Conservation (phyloP, 2,329 filamentous ascomycete species). For the Beauveria caledonica region DNA sequence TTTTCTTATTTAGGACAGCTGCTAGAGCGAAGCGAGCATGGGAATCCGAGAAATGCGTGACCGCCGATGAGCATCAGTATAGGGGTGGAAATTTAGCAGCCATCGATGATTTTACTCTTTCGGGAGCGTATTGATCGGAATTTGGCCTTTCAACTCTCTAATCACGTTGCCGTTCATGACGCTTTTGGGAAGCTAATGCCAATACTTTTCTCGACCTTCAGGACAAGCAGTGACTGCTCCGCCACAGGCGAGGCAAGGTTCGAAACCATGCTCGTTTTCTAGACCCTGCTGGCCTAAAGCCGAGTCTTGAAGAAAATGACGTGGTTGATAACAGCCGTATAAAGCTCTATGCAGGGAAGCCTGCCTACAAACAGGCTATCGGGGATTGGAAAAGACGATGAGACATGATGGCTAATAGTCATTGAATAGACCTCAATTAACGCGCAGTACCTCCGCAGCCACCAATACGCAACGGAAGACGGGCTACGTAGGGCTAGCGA, state of each 20-base stretch:
- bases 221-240: neutral
- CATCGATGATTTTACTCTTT: neutral
- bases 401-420: too few relatives aligned
- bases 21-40: neutral
- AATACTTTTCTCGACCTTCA: neutral
- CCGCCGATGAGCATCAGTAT: neutral
- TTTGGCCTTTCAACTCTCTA: neutral
- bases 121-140: neutral
- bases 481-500: too few relatives aligned
- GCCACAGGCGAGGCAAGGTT: neutral
- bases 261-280: neutral
- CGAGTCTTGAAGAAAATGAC: neutral
- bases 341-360: too few relatives aligned
- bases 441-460: too few relatives aligned
- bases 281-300: neutral
- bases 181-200: neutral
- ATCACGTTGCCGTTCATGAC: too few relatives aligned
- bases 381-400: too few relatives aligned
- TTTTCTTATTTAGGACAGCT: slow-evolving; percentile 6
- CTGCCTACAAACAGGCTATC: too few relatives aligned
- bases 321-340: too few relatives aligned
- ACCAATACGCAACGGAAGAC: too few relatives aligned
- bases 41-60: slow-evolving; percentile 2
- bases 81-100: neutral
- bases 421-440: too few relatives aligned